Evolutionary conservation across 2,329 filamentous ascomycete species (phyloP), one percentile per base, ranked within the genome.

Genomic region (Leptosphaerulina australis): DNA sequence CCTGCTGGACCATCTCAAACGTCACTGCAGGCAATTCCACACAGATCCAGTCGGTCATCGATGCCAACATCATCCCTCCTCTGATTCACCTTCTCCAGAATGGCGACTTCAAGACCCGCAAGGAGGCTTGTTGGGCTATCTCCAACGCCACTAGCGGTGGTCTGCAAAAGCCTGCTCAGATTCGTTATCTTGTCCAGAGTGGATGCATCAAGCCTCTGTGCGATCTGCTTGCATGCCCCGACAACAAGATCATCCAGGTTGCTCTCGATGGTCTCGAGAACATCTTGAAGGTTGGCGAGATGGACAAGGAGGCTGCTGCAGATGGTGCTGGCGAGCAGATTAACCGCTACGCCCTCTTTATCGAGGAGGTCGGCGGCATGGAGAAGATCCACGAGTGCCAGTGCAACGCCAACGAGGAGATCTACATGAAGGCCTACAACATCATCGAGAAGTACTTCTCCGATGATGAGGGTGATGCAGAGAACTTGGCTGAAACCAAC

Each of bases 361-460:
- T 99, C 63, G 94, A 99, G 78, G 94, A 99, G 77, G 96, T 92
- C 63, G 91, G 91, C 69, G 94, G 94, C 62, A 99, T 99, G 94
- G 94, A 97, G 81, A 97, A 97, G 87, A 97, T 99, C 65, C 94
- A 99, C 79, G 93, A 97, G 67, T 97, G 94, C 84, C 94, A 99
- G 82, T 97, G 95, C 81, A 99, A 99, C 69, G 93, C 93, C 80
- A 99, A 99, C 78, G 94, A 99, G 79, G 94, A 99, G 79, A 99
- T 99, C 66, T 99, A 99, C 83, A 97, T 99, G 93, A 99, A 99
- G 86, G 94, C 94, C 0, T 99, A 97, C 83, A 97, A 96, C 83
- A 99, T 99, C 77, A 99, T 99, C 63, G 94, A 99, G 83, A 97
- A 97, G 81, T 99, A 99, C 84, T 99, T 99, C 81, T 97, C 92